A percentile compares a stretch with the other conserved stretches of the same genome.
Conservation (phyloP, 305 asterid species). For the Striga hermonthica region DNA sequence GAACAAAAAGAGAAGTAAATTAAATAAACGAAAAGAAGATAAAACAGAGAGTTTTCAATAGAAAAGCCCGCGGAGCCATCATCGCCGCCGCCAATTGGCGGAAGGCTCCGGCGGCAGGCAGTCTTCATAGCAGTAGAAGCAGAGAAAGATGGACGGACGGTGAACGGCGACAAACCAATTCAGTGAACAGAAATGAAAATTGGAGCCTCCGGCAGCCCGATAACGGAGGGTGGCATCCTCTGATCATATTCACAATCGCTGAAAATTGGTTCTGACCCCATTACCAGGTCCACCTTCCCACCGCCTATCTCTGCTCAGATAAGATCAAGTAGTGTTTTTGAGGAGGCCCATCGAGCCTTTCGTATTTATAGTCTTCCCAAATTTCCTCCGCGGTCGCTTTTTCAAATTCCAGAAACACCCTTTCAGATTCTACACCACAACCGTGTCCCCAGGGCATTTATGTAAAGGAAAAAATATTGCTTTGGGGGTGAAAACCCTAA, state of each 20-base stretch:
- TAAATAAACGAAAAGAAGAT: neutral
- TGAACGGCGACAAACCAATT: neutral
- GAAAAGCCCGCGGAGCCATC: conserved; percentile 60
- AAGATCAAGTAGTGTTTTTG: conserved; percentile 57
- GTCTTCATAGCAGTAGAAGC: conserved; percentile 60
- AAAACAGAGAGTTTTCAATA: neutral
- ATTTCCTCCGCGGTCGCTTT: neutral
- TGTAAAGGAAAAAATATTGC: conserved; percentile 16
- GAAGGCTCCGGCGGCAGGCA: conserved; percentile 57
- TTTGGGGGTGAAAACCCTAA: conserved; percentile 35
- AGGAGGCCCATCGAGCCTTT: neutral
- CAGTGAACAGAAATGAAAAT: neutral
- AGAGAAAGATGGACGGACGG: conserved; percentile 19
- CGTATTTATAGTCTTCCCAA: neutral
- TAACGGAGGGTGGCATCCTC: conserved; percentile 36
- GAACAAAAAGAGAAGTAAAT: too few relatives aligned
- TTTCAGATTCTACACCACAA: neutral
- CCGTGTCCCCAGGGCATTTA: conserved; percentile 30
- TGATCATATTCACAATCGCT: neutral
- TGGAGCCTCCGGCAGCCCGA: conserved; percentile 40
- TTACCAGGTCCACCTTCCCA: conserved; percentile 23
- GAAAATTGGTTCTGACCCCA: neutral
- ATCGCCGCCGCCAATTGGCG: conserved; percentile 35
- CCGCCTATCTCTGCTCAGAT: conserved; percentile 53
- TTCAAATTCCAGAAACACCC: conserved; percentile 34